Base-by-base conservation (phyloP, 148 eudicot genomes). In the Pharnaceum exiguum region DNA sequence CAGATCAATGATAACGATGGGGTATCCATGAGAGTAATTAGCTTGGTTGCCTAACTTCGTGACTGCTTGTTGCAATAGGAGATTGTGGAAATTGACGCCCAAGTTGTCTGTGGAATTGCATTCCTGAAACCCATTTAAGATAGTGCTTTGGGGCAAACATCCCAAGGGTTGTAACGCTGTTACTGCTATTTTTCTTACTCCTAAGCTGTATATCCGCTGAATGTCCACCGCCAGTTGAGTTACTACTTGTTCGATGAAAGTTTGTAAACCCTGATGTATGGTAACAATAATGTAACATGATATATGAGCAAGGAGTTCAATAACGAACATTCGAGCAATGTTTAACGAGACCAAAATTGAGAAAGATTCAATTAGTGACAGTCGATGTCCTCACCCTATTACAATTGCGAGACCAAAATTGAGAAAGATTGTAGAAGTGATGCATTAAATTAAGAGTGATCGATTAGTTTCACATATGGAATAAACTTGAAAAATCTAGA, bases 81-180 rank as follows among this genome's bases (percentile, higher is more conserved):
- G 43, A 54, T 75, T 75, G 48, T 75, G 79, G 38, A 51, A 54
- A 5, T 11, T 10, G 5, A 59, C 76, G 0, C 44, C 62, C 6
- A 58, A 3, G 37, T 71, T 75, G 39, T 3, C 18, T 8, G 73
- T 75, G 0, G 68, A 30, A 31, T 71, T 67, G 70, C 76, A 75
- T 13, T 39, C 15, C 24, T 77, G 70, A 70, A 57, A 90, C 0
- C 80, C 63, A 9, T 57, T 60, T 17, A 15, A 3, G 0, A 6
- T 19, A 5, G 91, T 84, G 69, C 22, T 51, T 15, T 36, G 49
- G 3, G 97, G 97, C 28, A 82, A 71, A 64, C 95, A 87, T 21
- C 93, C 95, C 47, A 90, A 50, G 8, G 97, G 95, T 38, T 80
- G 77, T 28, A 90, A 46, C 3, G 80, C 38, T 24, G 84, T 71